Conservation (phyloP, 225 moss, liverwort and hornwort genomes). For the Bryoerythrophyllum caledonicum region DNA sequence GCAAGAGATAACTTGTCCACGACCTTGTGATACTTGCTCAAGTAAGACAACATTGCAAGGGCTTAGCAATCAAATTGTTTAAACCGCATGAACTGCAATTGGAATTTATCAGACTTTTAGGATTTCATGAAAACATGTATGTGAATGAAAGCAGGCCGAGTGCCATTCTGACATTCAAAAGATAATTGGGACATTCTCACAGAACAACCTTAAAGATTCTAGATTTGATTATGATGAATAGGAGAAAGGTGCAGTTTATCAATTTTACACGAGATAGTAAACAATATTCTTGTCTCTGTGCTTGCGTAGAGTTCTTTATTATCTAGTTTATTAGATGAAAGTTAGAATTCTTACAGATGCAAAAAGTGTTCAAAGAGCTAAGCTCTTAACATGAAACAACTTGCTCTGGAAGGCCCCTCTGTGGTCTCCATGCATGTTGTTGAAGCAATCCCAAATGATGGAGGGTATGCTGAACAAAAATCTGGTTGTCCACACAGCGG, state of each 20-base stretch:
- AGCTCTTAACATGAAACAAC: conserved; percentile 73
- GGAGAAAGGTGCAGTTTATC: background rate
- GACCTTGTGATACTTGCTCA: conserved; percentile 79
- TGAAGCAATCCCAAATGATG: conserved; percentile 81
- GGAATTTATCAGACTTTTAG: background rate
- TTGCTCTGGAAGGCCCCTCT: conserved; percentile 86
- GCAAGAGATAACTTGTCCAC: conserved; percentile 75
- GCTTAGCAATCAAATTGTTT: background rate
- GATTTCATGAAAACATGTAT: background rate
- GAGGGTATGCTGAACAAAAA: conserved; percentile 71
- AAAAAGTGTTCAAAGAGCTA: conserved; percentile 94
- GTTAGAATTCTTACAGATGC: conserved; percentile 65
- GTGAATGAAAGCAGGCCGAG: background rate
- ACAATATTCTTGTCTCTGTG: too few species aligned
- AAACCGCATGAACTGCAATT: background rate
- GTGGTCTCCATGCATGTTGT: conserved; percentile 88
- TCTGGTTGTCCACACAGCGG: conserved; percentile 64
- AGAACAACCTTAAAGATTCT: background rate
- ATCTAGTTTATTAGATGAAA: background rate
- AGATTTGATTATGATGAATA: background rate
- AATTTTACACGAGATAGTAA: background rate
- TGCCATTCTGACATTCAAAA: background rate
- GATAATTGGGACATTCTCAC: background rate
- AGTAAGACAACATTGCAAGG: background rate
- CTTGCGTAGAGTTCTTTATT: background rate